Conservation (phyloP, 129 eudicot genomes). For the Glebionis coronaria region DNA sequence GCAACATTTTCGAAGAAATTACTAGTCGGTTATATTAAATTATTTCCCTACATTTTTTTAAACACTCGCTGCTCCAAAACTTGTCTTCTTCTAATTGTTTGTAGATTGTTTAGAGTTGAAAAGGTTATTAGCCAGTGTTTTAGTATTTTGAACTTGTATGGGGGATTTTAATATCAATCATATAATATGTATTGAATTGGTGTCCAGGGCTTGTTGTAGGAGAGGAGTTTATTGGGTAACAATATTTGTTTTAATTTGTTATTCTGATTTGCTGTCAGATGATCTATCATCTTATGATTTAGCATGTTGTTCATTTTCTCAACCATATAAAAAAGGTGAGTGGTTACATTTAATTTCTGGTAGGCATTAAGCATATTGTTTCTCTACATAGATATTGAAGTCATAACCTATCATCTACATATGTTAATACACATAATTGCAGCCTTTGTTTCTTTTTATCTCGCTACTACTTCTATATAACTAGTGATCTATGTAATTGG, state of each 20-base stretch:
- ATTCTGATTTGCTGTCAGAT: background rate
- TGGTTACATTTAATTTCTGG: conserved; percentile 2
- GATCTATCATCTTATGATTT: background rate
- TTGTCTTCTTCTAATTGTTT: background rate
- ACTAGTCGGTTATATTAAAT: background rate
- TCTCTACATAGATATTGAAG: background rate
- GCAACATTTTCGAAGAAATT: conserved; percentile 13
- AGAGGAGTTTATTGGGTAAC: background rate
- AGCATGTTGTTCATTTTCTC: no score
- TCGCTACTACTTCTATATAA: no score
- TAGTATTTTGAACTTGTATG: conserved; percentile 13
- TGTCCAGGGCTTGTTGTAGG: conserved; percentile 1
- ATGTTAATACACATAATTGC: background rate
- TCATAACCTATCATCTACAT: background rate
- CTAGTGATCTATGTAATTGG: conserved; percentile 5
- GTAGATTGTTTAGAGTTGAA: background rate
- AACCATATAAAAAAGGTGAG: conserved; percentile 3
- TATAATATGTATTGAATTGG: conserved; percentile 3
- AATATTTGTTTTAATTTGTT: background rate
- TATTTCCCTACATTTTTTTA: conserved; percentile 8
- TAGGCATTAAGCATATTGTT: background rate
- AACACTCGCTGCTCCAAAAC: background rate
- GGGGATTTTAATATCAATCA: background rate
- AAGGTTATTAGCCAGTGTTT: background rate
- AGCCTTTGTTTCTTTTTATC: background rate